A percentile compares a stretch with the other conserved stretches of the same genome.
Evolutionary conservation across 768 basidiomycete species (phyloP).

Genomic region (Tricholoma sp.): DNA sequence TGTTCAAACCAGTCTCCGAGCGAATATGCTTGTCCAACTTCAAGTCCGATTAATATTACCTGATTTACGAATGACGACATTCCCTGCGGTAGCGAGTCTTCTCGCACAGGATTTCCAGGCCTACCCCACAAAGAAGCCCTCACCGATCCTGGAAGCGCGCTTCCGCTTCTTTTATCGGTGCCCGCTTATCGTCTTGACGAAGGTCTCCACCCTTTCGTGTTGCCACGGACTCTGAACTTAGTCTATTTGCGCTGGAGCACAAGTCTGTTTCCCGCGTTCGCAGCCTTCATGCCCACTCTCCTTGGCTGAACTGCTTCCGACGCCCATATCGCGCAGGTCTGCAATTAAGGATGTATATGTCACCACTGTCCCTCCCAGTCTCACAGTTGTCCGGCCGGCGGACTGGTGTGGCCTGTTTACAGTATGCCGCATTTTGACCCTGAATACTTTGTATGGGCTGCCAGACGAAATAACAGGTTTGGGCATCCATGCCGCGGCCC

Average conservation of each 20-base stretch:
- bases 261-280: neutral
- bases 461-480: neutral
- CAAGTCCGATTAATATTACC: neutral
- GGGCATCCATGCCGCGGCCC: neutral
- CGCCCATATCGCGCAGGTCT: neutral
- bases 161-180: neutral
- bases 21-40: neutral
- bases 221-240: neutral
- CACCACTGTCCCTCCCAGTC: neutral
- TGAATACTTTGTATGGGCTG: neutral
- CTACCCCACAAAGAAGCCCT: neutral
- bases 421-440: neutral
- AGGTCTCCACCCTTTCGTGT: neutral
- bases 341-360: neutral
- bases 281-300: neutral
- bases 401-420: neutral
- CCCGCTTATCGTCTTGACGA: neutral
- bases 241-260: neutral
- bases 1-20: neutral
- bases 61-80: neutral
- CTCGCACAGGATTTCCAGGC: neutral
- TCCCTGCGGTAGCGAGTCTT: neutral
- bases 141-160: neutral
- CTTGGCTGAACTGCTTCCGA: neutral
- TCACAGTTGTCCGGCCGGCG: constrained; percentile 1